Evolutionary conservation across 2,329 filamentous ascomycete species (phyloP), one percentile per base, ranked within the genome.

Genomic region (Stylonectria norvegica): DNA sequence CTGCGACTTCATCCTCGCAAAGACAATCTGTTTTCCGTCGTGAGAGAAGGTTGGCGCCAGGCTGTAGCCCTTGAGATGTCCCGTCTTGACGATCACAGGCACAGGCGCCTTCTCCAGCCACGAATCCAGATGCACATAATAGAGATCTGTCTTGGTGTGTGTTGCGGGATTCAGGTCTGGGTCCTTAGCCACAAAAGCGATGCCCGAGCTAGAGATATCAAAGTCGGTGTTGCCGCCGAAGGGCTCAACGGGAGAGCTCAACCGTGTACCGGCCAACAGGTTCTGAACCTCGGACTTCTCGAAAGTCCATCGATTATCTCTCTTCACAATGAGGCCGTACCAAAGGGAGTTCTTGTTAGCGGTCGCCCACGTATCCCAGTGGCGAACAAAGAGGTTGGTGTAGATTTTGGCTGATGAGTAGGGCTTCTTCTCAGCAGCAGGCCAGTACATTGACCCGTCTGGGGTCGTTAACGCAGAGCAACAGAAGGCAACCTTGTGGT

Each of bases 211-310:
- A 43, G 80, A 75, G 43, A 91, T 77, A 56, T 94, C 88, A 55
- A 90, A 95, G 62, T 94, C 84, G n/a, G 80, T 78, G 0, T 79
- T 69, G 15, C 85, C 87, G 4, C 89, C 89, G 55, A 95, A 94
- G 0, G 87, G 84, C 34, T 77, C 81, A 14, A 89, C 79, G 0
- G 86, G 90, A 35, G 70, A 83, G 55, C 79, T 82, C 19, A 85
- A 71, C 14, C 63, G 52, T 0, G 75, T 80, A 12, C 72, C 76
- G 10, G 73, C 71, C 28, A 91, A 68, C 3, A 83, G 78, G 56
- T 90, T 90, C 39, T 67, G 71, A 31, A 88, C 64, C 1, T 70
- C 66, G 2, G 63, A 59, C 3, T 60, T 53, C 31, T 68, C 64
- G 12, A 79, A 63, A 18, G 55, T 58, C 58, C 68, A 76, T 41